Conservation (phyloP, 1,284 basidiomycete genomes). For the Ustilago vetiveriae region DNA sequence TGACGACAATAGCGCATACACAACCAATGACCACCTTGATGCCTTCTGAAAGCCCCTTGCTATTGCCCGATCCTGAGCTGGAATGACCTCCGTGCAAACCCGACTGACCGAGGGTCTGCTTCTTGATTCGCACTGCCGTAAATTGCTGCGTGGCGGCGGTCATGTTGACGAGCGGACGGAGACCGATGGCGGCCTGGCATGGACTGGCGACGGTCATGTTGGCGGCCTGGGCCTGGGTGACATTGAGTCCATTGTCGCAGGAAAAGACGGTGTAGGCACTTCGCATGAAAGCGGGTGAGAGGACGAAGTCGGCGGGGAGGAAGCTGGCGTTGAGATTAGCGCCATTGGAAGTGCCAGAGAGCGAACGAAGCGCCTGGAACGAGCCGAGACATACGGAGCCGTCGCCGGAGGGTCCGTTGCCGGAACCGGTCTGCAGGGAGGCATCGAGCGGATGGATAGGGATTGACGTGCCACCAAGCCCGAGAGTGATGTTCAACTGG, state of each 20-base stretch:
- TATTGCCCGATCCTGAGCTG: slow-evolving; percentile 18
- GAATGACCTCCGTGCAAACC: slow-evolving; percentile 22
- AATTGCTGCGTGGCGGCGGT: slow-evolving; percentile 51
- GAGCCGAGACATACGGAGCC: slow-evolving; percentile 51
- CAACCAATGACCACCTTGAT: slow-evolving; percentile 58
- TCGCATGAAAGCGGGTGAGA: slow-evolving; percentile 57
- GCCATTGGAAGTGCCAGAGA: slow-evolving; percentile 31
- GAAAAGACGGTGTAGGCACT: slow-evolving; percentile 58
- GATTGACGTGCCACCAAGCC: slow-evolving; percentile 40
- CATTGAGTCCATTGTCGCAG: slow-evolving; percentile 46
- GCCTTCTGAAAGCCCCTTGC: slow-evolving; percentile 52
- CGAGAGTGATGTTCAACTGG: slow-evolving; percentile 54
- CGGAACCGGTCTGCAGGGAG: slow-evolving; percentile 29
- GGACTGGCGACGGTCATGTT: slow-evolving; percentile 37
- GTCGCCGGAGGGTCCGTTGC: slow-evolving; percentile 25
- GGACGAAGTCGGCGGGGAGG: slow-evolving; percentile 56
- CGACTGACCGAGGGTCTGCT: slow-evolving; percentile 51
- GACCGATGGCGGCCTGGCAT: slow-evolving; percentile 47
- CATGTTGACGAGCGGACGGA: slow-evolving; percentile 51
- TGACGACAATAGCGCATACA: slow-evolving; percentile 50
- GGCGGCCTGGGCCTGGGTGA: slow-evolving; percentile 12
- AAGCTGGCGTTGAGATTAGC: slow-evolving; percentile 33
- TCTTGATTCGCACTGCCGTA: slow-evolving; percentile 55
- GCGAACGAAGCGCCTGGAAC: slow-evolving; percentile 54
- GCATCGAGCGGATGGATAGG: slow-evolving; percentile 62